Percentiles rank a stretch among this genome's conserved stretches.
These are phyloP conservation scores for Colletotrichum sp. DNA, from an alignment of 2,329 filamentous ascomycete genomes.

Conservation along the genomic window DNA sequence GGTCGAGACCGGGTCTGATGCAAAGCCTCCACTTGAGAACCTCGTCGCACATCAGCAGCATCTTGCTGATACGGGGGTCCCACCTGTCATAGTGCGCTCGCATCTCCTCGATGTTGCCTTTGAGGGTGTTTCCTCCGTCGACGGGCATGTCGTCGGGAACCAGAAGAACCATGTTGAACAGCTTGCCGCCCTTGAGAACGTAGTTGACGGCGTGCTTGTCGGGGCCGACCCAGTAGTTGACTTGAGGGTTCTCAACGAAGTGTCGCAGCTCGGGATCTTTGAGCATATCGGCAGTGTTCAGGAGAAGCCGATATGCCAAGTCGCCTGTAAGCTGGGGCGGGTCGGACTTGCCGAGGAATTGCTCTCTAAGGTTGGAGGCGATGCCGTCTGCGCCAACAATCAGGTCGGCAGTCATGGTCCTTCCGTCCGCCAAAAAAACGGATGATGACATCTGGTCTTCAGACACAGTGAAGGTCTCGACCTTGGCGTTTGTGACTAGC, in stretches of 20 bases:
- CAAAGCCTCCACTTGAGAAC: conserved; percentile 67
- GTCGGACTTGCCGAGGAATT: conserved; percentile 5
- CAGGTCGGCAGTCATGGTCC: conserved; percentile 37
- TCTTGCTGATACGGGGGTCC: conserved; percentile 62
- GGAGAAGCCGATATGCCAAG: conserved; percentile 30
- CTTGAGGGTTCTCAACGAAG: conserved; percentile 26
- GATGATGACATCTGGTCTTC: background rate
- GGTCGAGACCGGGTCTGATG: conserved; percentile 56
- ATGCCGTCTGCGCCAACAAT: conserved; percentile 51
- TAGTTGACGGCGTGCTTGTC: conserved; percentile 33
- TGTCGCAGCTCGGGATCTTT: conserved; percentile 25
- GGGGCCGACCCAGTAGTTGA: conserved; percentile 31
- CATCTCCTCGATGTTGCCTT: conserved; percentile 55
- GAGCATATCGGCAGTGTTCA: conserved; percentile 27
- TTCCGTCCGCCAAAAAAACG: conserved; percentile 25
- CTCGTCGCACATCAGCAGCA: conserved; percentile 60
- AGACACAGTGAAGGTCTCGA: conserved; percentile 15
- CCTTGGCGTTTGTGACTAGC: conserved; percentile 3
- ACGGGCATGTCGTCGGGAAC: conserved; percentile 48
- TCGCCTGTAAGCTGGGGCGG: conserved; percentile 30
- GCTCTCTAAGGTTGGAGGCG: conserved; percentile 30
- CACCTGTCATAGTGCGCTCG: conserved; percentile 57
- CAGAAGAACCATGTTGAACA: conserved; percentile 38
- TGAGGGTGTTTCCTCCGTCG: conserved; percentile 32
- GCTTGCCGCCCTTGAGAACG: conserved; percentile 27